Evolutionary conservation across 2,329 filamentous ascomycete species (phyloP).

Genomic region (Fusarium sp.): DNA sequence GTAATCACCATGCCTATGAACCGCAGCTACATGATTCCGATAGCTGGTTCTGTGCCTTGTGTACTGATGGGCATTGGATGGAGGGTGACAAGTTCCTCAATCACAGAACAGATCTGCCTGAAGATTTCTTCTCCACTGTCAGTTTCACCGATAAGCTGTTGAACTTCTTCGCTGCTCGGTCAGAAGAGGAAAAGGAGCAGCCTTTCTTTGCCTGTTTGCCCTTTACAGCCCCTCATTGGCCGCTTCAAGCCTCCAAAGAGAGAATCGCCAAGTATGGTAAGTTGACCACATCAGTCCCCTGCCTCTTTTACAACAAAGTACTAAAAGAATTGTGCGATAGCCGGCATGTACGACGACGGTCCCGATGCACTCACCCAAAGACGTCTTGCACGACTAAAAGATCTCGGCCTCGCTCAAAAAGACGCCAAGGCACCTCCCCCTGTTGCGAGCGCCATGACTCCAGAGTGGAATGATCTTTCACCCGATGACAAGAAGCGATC

Average conservation of each 20-base stretch:
- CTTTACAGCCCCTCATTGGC: slow-evolving; percentile 21
- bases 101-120: slow-evolving; percentile 55
- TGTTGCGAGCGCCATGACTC: neutral
- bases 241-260: slow-evolving; percentile 15
- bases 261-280: slow-evolving; percentile 12
- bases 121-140: slow-evolving; percentile 65
- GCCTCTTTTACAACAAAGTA: neutral
- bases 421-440: neutral
- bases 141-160: slow-evolving; percentile 65
- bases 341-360: slow-evolving; percentile 53
- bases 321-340: neutral
- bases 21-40: slow-evolving; percentile 59
- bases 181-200: slow-evolving; percentile 41
- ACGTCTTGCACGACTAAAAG: neutral
- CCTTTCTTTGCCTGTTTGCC: slow-evolving; percentile 17
- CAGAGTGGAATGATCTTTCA: neutral
- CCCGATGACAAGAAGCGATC: neutral
- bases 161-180: slow-evolving; percentile 56
- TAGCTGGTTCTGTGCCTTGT: slow-evolving; percentile 59
- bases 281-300: fast-evolving
- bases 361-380: slow-evolving; percentile 57
- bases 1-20: slow-evolving; percentile 68
- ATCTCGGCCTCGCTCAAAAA: neutral
- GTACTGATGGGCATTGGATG: slow-evolving; percentile 51
- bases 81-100: slow-evolving; percentile 54